Evolutionary conservation across 2,329 filamentous ascomycete species (phyloP).

Genomic region (Shiraia bambusicola): DNA sequence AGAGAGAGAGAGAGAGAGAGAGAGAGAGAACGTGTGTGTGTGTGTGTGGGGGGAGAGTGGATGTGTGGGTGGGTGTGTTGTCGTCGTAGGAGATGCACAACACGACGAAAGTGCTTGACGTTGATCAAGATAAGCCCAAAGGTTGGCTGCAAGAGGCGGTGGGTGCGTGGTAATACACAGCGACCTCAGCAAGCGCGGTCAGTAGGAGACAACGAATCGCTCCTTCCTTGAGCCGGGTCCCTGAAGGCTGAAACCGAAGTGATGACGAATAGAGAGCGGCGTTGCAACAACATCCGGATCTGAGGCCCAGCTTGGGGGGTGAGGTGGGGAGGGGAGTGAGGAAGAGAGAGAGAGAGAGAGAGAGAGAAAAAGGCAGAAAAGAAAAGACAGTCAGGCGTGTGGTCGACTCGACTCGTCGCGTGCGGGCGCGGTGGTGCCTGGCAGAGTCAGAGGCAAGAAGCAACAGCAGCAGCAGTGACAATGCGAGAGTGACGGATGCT

Average conservation of each 20-base stretch:
- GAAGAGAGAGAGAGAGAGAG: constrained; percentile 6
- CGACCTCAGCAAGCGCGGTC: constrained; percentile 11
- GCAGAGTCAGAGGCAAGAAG: constrained; percentile 13
- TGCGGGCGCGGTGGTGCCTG: constrained; percentile 3
- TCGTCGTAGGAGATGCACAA: neutral
- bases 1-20: too few relatives aligned
- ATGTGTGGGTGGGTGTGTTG: neutral
- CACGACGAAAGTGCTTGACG: neutral
- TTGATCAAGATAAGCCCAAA: too few relatives aligned
- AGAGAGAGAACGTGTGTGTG: too few relatives aligned
- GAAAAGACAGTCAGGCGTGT: neutral
- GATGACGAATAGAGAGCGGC: constrained; percentile 38
- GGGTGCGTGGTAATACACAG: constrained; percentile 6
- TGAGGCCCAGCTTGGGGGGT: constrained; percentile 16
- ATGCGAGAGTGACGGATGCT: constrained; percentile 28
- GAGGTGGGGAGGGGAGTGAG: too few relatives aligned
- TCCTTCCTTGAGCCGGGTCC: constrained; percentile 23
- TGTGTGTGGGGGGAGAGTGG: too few relatives aligned
- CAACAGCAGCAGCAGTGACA: constrained; percentile 18
- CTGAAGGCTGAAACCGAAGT: constrained; percentile 42
- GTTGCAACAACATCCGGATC: constrained; percentile 40
- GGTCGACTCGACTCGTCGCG: too few relatives aligned
- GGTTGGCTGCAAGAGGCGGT: neutral
- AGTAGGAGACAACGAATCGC: constrained; percentile 20
- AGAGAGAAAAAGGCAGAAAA: neutral